Percentiles rank a stretch among this genome's conserved stretches.
phyloP scores from a whole-genome alignment of 1,139 yeast species.

The Candida glucosophila region DNA sequence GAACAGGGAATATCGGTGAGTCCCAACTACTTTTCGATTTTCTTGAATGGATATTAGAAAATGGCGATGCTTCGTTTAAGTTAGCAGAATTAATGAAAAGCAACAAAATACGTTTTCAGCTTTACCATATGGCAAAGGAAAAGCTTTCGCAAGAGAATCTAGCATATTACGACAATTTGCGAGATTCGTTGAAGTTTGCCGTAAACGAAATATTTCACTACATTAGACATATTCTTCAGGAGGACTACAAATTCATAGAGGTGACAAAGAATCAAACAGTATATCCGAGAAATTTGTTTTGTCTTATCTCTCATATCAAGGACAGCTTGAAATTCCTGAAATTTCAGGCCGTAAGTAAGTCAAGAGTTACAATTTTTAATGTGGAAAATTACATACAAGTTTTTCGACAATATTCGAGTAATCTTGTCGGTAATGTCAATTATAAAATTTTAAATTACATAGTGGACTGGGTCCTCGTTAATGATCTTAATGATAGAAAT shows the following conservation, averaged over 20 bases:
- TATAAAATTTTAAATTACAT: slow-evolving; percentile 18
- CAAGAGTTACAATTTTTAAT: slow-evolving; percentile 6
- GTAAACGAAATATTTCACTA: slow-evolving; percentile 24
- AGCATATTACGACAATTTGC: too few species aligned
- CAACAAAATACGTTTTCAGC: slow-evolving; percentile 11
- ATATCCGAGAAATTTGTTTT: slow-evolving; percentile 9
- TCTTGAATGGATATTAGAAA: slow-evolving; percentile 19
- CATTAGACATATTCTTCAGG: slow-evolving; percentile 21
- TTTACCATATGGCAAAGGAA: too few species aligned
- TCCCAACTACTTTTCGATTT: slow-evolving; percentile 20
- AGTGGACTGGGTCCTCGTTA: slow-evolving; percentile 15
- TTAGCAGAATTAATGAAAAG: slow-evolving; percentile 19
- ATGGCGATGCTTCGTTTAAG: slow-evolving; percentile 13
- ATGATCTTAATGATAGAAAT: slow-evolving; percentile 10
- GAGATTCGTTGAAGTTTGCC: too few species aligned
- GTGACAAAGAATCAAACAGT: slow-evolving; percentile 18
- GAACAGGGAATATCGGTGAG: too few species aligned
- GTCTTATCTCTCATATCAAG: slow-evolving; percentile 10
- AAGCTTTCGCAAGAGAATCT: too few species aligned
- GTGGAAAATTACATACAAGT: slow-evolving; percentile 8
- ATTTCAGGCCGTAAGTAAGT: slow-evolving; percentile 2
- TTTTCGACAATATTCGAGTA: slow-evolving; percentile 3
- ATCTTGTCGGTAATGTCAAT: slow-evolving; percentile 10
- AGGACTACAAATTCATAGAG: slow-evolving; percentile 11
- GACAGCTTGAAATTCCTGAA: slow-evolving; percentile 10